phyloP scores from a whole-genome alignment of 2,329 filamentous ascomycete genomes.

The Neopestalotiopsis clavispora region DNA sequence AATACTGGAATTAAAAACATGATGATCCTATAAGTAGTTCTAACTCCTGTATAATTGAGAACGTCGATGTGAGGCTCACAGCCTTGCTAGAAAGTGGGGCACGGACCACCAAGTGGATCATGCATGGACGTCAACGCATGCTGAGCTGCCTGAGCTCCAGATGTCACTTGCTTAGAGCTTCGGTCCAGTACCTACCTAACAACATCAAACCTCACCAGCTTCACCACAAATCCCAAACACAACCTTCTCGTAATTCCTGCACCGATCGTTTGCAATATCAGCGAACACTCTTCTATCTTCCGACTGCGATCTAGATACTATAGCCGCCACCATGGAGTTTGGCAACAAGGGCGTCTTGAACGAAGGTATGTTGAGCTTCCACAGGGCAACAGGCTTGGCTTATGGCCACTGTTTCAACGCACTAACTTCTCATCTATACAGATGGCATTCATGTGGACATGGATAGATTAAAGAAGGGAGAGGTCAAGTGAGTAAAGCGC shows the following conservation, averaged over 20 bases:
- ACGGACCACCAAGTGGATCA: slow-evolving; percentile 12
- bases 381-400: slow-evolving; percentile 25
- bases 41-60: not conserved
- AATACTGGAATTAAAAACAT: no score
- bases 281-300: not conserved
- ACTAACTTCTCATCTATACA: slow-evolving; percentile 44
- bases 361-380: slow-evolving; percentile 55
- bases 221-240: slow-evolving; percentile 1
- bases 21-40: no score
- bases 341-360: slow-evolving; percentile 65
- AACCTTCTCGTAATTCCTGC: not conserved
- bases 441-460: slow-evolving; percentile 99
- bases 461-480: slow-evolving; percentile 97
- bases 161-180: slow-evolving; percentile 15
- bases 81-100: slow-evolving; percentile 14
- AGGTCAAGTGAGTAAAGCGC: slow-evolving; percentile 82
- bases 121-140: slow-evolving; percentile 19
- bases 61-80: not conserved
- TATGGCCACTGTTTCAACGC: slow-evolving; percentile 14
- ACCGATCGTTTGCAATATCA: not conserved
- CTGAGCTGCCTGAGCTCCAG: slow-evolving; percentile 22
- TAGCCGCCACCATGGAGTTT: slow-evolving; percentile 60
- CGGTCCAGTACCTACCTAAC: not conserved
- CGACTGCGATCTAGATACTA: not conserved
- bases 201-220: not conserved